Base-by-base conservation (phyloP, 805 yeast genomes). In the Kluyveromyces lactis region DNA sequence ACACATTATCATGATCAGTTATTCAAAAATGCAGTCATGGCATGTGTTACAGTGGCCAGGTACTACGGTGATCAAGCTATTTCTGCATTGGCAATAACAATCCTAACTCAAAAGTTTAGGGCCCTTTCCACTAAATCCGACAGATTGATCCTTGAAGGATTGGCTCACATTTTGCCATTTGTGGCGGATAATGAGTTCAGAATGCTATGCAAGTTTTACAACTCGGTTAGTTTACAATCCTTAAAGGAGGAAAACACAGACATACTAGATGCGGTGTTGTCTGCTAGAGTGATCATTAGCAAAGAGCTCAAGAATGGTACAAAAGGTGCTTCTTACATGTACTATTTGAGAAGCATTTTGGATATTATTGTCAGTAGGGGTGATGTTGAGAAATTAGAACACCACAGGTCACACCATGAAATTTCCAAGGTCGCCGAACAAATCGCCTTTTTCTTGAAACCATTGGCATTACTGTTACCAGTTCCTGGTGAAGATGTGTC, bases 391-490 rank as follows among this genome's bases (percentile, higher is more conserved):
- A 73, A 65, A 28, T 72, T 75, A 33, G 92, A 81, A 42, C 89
- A 81, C 49, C 95, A 85, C 53, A 73, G 95, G 52, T 72, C 94
- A 2, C 87, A 81, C 50, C 69, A 69, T 40, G 89, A 80, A 45
- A 81, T 84, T 29, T 69, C 79, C 23, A 75, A 72, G 36, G 79
- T 75, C 58, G 95, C 79, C n/a, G 71, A 67, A 42, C 83, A 75
- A 59, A 87, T 78, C 44, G 74, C 75, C 1, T 58, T 70, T 10
- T 73, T 75, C 46, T 67, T 92, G 40, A 71, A 68, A 29, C 95
- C 96, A 0, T 68, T 90, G 43, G 92, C 97, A 0, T 69, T 67
- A 18, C 61, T 89, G 29, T 63, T 89, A 40, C 95, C 96, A 3
- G 63, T 66, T 27, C 67, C 71, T 5, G 66, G 67, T 26, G 69